Evolutionary conservation across 176 grass and related monocot species (phyloP).

Genomic region (Aegilops sharonensis): DNA sequence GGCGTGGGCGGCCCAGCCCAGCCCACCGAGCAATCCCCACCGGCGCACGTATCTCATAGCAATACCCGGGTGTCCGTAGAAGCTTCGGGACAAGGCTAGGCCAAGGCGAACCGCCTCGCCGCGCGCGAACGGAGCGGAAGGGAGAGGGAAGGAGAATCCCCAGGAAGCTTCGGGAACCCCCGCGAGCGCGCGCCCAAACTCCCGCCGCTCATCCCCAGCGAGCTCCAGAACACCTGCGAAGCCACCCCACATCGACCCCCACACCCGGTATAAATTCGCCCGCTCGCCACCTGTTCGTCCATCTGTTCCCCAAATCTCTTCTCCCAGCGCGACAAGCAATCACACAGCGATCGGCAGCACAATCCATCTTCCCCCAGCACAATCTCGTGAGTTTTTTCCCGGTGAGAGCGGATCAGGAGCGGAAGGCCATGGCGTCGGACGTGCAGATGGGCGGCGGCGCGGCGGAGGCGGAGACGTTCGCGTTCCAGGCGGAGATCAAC

Average conservation of each 20-base stretch:
- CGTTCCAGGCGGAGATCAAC: slow-evolving; percentile 70
- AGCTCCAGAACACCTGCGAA: background rate
- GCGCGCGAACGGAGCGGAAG: background rate
- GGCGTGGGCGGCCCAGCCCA: too few relatives aligned
- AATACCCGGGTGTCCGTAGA: background rate
- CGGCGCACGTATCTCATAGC: too few relatives aligned
- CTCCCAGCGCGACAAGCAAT: background rate
- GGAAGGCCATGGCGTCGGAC: background rate
- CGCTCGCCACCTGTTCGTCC: background rate
- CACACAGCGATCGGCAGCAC: too few relatives aligned
- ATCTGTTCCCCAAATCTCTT: background rate
- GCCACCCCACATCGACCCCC: background rate
- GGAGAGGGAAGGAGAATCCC: too few relatives aligned
- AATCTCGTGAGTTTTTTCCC: too few relatives aligned
- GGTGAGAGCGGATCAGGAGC: too few relatives aligned
- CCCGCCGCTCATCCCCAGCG: background rate
- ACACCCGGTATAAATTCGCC: background rate
- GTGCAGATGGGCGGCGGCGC: slow-evolving; percentile 33
- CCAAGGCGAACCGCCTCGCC: background rate
- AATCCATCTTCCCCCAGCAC: too few relatives aligned
- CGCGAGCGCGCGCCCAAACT: background rate
- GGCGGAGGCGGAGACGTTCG: slow-evolving; percentile 56
- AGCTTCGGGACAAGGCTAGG: background rate
- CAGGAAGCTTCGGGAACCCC: background rate
- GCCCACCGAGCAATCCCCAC: too few relatives aligned